Evolutionary conservation across 441 rosid genomes (phyloP).

Genomic region (Breynia disticha): DNA sequence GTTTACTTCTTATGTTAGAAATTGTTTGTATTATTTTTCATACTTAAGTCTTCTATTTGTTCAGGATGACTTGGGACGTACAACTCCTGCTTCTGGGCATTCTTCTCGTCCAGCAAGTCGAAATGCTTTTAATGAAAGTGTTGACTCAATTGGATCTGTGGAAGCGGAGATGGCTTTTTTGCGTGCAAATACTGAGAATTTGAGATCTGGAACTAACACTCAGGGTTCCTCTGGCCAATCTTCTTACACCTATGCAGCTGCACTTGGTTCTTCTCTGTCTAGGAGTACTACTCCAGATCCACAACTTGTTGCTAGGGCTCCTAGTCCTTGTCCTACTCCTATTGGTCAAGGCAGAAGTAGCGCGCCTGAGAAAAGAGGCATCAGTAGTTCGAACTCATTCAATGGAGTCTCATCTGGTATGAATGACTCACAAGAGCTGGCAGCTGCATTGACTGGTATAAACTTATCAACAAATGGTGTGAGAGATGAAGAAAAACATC

Average conservation of each 20-base stretch:
- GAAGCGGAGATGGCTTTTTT: slow-evolving; percentile 52
- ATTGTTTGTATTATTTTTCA: neutral
- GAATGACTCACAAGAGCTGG: slow-evolving; percentile 47
- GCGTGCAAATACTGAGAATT: slow-evolving; percentile 35
- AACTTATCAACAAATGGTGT: slow-evolving; percentile 45
- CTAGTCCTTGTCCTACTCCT: slow-evolving; percentile 81
- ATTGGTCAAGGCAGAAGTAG: slow-evolving; percentile 68
- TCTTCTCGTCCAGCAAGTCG: slow-evolving; percentile 90
- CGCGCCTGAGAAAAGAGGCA: slow-evolving; percentile 54
- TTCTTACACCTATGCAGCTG: slow-evolving; percentile 79
- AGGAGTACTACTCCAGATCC: slow-evolving; percentile 87
- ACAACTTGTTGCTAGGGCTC: slow-evolving; percentile 63
- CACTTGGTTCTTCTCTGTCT: slow-evolving; percentile 66
- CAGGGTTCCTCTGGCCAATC: slow-evolving; percentile 38
- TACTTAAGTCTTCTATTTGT: slow-evolving; percentile 10
- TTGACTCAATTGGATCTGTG: slow-evolving; percentile 28
- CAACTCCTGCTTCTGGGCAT: slow-evolving; percentile 30
- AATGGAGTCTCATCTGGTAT: slow-evolving; percentile 41
- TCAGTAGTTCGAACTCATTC: slow-evolving; percentile 39
- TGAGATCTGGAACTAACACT: slow-evolving; percentile 26
- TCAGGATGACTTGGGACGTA: slow-evolving; percentile 66
- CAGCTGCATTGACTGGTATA: slow-evolving; percentile 58
- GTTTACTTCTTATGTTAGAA: neutral
- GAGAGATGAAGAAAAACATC: slow-evolving; percentile 35
- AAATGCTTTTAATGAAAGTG: slow-evolving; percentile 62